Evolutionary conservation across 192 early-diverging fungal genomes (phyloP), one percentile per base, ranked within the genome.

Genomic region (Podila epicladia): DNA sequence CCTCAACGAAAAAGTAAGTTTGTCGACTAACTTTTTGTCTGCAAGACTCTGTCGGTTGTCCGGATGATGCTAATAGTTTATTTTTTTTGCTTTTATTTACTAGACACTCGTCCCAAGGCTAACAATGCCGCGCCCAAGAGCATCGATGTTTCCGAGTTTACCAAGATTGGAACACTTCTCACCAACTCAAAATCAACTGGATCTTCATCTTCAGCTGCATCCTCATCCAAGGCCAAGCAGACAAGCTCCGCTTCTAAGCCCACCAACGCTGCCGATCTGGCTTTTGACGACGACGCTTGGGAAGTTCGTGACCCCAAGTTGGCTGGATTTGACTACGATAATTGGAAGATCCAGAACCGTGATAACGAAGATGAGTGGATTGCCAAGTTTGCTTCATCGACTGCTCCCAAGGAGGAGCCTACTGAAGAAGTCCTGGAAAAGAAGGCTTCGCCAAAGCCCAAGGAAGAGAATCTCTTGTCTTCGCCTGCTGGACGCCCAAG

Each of bases 281-380:
- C 75, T 6, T 87, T 87, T 58, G 83, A 88, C 57, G 85, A 89
- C 67, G 87, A 89, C 68, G 88, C 86, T 7, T 89, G 88, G 88
- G 66, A 82, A 50, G 75, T 79, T 28, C 84, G 86, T 22, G 69
- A 83, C 31, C 68, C 82, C 37, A 75, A 79, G 33, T 22, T 64
- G 15, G 37, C 68, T 58, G 71, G 50, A 17, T 80, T 80, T 64
- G 75, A 82, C 51, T 80, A 75, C 48, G 83, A 75, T 37, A 82
- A 78, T 69, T 84, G 78, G 73, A 84, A 84, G 62, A 58, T 79
- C 29, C 77, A 80, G 63, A 80, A 73, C 19, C 70, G 77, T 32
- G 77, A 80, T 62, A 80, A 80, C n/a, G 77, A 80, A 58, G 77
- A 80, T 31, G 77, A 80, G 28, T 77, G 68, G 64, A 57, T 70